These are phyloP conservation scores for Fusarium sp. DNA, from an alignment of 2,329 filamentous ascomycete species.

Conservation along the genomic window DNA sequence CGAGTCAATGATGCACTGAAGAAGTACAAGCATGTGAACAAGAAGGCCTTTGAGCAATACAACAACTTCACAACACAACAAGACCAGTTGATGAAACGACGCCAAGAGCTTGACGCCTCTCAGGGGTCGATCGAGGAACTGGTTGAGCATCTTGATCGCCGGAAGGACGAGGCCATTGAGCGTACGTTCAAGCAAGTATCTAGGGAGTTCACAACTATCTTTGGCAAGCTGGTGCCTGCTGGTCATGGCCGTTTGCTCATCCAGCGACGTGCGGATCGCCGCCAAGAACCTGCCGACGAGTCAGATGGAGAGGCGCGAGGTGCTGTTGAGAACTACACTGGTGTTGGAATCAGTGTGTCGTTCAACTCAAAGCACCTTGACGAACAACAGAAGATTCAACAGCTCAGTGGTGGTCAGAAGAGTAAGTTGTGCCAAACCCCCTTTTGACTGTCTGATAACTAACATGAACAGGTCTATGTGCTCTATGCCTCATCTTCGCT, in stretches of 20 bases:
- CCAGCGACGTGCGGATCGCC: constrained; percentile 85
- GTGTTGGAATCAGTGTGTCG: constrained; percentile 95
- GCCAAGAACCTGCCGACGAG: constrained; percentile 66
- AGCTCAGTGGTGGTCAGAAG: constrained; percentile 97
- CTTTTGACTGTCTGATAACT: not conserved
- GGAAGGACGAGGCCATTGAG: constrained; percentile 98
- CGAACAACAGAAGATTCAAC: constrained; percentile 97
- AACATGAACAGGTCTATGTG: constrained; percentile 78
- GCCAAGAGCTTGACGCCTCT: constrained; percentile 87
- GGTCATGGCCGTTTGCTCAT: constrained; percentile 93
- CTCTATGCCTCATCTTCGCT: constrained; percentile 98
- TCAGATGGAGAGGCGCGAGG: constrained; percentile 77
- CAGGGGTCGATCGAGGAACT: constrained; percentile 91
- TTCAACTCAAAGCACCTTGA: constrained; percentile 98
- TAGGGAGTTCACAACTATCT: constrained; percentile 90
- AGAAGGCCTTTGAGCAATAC: constrained; percentile 99
- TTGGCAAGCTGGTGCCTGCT: constrained; percentile 93
- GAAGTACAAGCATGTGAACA: constrained; percentile 98
- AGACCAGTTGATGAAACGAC: constrained; percentile 84
- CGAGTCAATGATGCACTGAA: constrained; percentile 94
- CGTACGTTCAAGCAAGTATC: constrained; percentile 99
- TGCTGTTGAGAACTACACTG: constrained; percentile 92
- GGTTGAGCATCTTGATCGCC: constrained; percentile 90
- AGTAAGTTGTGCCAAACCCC: constrained; percentile 69
- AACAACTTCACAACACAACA: constrained; percentile 95